Evolutionary conservation across 306 rosid genomes (phyloP), one percentile per base, ranked within the genome.

Genomic region (Fragaria vesca): DNA sequence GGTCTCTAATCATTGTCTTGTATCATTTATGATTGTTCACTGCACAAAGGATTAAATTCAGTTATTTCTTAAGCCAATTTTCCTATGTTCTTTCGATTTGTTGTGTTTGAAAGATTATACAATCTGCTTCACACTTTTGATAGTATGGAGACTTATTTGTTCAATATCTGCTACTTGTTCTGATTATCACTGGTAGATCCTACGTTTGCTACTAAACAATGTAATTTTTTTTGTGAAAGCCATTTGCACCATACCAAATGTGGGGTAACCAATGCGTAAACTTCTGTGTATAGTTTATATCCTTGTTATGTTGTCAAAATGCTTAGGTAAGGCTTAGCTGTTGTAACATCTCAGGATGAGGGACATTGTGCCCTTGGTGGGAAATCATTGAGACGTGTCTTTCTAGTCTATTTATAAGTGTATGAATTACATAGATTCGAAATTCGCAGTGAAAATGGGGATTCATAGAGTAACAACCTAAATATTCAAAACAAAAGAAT

Each of bases 1-100:
- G 87, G 47, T 75, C 51, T 69, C 21, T 79, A 73, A 32, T 72
- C 40, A 26, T 21, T 52, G 62, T 5, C 36, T 32, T 32, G 36
- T 32, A 32, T 32, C 36, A 32, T 32, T 32, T 32, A 32, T 32
- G 36, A 32, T 32, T 32, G 36, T 32, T 32, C 36, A 32, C 36
- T 32, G 4, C 36, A 32, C 36, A 32, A 32, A 32, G 20, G 67
- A 28, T 10, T 20, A 7, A 11, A 32, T 32, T 32, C 36, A 32
- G 4, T 48, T 30, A 9, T 5, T 21, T 42, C 10, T 7, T 18
- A 38, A 38, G 71, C 46, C n/a, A 36, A 17, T 65, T 63, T 34
- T 38, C 71, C 28, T 42, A 4, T 42, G 52, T 42, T 68, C 34
- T 68, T 42, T 47, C 3, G 13, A 42, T 10, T 21, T 68, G 34